These are phyloP conservation scores for Pulveroboletus sp. DNA, from an alignment of 768 basidiomycete genomes.

Conservation along the genomic window DNA sequence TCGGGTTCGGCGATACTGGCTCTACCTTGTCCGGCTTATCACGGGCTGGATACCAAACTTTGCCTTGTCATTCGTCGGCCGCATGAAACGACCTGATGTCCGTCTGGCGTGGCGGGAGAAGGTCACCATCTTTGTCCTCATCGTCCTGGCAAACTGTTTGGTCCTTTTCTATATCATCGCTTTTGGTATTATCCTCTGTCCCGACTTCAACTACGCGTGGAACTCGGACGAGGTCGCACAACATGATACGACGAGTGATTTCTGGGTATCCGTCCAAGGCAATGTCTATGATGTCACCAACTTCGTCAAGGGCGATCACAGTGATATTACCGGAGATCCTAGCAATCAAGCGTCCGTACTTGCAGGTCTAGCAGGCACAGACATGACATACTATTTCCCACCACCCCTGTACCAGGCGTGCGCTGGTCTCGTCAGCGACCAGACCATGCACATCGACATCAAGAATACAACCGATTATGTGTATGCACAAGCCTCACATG, in stretches of 20 bases:
- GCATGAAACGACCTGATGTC: conserved; percentile 68
- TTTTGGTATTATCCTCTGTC: conserved; percentile 61
- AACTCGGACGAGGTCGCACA: conserved; percentile 45
- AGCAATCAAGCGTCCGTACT: conserved; percentile 50
- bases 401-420: conserved; percentile 58
- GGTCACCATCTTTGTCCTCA: conserved; percentile 60
- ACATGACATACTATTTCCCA: conserved; percentile 63
- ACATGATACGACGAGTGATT: conserved; percentile 50
- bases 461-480: conserved; percentile 47
- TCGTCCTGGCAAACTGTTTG: conserved; percentile 48
- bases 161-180: conserved; percentile 67
- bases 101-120: conserved; percentile 72
- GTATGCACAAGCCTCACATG: conserved; percentile 51
- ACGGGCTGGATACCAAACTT: conserved; percentile 61
- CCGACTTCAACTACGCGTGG: conserved; percentile 62
- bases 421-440: conserved; percentile 52
- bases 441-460: conserved; percentile 36
- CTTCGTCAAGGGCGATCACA: conserved; percentile 60
- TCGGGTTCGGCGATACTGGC: conserved; percentile 55
- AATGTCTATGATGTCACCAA: conserved; percentile 61
- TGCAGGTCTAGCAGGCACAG: conserved; percentile 55
- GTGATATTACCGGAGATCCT: conserved; percentile 50
- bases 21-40: conserved; percentile 48
- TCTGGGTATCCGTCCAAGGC: conserved; percentile 63
- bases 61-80: conserved; percentile 45